A percentile compares a stretch with the other conserved stretches of the same genome.
These are phyloP conservation scores for Trebouxiophyceae sp. DNA, from an alignment of 163 green algal genomes.

Conservation along the genomic window DNA sequence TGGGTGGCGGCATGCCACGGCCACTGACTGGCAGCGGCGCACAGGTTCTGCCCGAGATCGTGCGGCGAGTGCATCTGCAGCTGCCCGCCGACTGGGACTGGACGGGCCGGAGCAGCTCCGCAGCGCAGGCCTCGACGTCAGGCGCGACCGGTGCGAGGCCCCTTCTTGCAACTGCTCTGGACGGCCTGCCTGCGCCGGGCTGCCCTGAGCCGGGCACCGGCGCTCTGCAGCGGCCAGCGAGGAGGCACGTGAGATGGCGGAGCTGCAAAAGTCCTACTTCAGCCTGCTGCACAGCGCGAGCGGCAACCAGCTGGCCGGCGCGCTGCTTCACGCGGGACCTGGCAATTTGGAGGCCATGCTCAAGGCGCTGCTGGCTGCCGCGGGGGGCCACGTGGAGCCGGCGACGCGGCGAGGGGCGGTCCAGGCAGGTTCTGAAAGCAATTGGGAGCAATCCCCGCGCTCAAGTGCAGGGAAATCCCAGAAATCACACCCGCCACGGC, in stretches of 20 bases:
- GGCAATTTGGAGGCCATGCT: conserved; percentile 42
- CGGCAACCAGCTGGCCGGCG: conserved; percentile 12
- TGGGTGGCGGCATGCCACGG: background rate
- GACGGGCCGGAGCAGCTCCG: conserved; percentile 19
- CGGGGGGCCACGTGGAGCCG: conserved; percentile 44
- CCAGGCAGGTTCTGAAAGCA: conserved; percentile 7
- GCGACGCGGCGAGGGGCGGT: conserved; percentile 13
- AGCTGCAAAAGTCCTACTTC: conserved; percentile 74
- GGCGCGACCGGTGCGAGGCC: background rate
- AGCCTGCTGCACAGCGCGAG: conserved; percentile 24
- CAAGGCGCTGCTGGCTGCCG: conserved; percentile 42
- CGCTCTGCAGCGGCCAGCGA: conserved; percentile 28
- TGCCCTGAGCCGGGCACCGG: background rate
- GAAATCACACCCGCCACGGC: background rate
- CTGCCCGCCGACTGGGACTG: conserved; percentile 71
- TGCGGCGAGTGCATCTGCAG: conserved; percentile 40
- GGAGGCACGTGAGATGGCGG: conserved; percentile 57
- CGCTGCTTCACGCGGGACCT: conserved; percentile 26
- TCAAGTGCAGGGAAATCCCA: background rate
- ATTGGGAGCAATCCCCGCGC: background rate
- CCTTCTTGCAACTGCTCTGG: background rate
- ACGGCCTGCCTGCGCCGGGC: conserved; percentile 11
- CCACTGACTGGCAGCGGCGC: background rate
- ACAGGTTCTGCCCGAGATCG: conserved; percentile 41
- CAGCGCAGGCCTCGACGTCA: background rate